A percentile compares a stretch with the other conserved stretches of the same genome.
phyloP scores from a whole-genome alignment of 192 early-diverging fungal genomes.

The Umbelopsis ramanniana region DNA sequence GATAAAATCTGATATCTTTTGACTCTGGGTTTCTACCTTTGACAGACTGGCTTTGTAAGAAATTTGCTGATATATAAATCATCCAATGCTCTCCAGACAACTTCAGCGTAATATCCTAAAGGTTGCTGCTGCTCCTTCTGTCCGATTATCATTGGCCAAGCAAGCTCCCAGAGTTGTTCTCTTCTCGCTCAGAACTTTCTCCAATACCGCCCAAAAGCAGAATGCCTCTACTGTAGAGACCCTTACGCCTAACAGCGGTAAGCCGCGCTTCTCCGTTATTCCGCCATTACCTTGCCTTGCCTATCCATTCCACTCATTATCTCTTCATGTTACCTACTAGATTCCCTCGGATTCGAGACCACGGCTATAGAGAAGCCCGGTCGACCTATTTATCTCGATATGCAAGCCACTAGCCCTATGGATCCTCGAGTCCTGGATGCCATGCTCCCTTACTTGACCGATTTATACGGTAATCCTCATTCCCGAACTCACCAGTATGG shows the following conservation, averaged over 20 bases:
- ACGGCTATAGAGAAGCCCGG: slow-evolving; percentile 37
- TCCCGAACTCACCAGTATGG: slow-evolving; percentile 96
- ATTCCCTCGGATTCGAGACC: slow-evolving; percentile 58
- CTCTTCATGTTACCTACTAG: slow-evolving; percentile 26
- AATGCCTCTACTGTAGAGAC: slow-evolving; percentile 4
- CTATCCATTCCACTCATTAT: neutral
- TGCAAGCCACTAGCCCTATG: slow-evolving; percentile 91
- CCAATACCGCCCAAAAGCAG: neutral
- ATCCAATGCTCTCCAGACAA: slow-evolving; percentile 13
- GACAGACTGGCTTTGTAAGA: slow-evolving; percentile 1
- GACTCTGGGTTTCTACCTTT: neutral
- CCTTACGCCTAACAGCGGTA: slow-evolving; percentile 3
- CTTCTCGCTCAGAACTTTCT: neutral
- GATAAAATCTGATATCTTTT: neutral
- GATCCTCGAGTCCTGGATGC: slow-evolving; percentile 92
- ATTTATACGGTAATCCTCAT: slow-evolving; percentile 94
- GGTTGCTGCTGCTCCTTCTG: neutral
- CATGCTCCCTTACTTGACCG: slow-evolving; percentile 94
- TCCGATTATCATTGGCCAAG: neutral
- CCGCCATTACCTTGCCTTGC: neutral
- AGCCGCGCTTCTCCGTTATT: neutral
- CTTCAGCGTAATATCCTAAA: slow-evolving; percentile 17
- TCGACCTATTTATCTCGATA: slow-evolving; percentile 92
- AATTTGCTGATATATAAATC: neutral
- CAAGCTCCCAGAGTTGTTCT: neutral